Base-by-base conservation (phyloP, 257 asterid genomes). In the Striga asiatica region DNA sequence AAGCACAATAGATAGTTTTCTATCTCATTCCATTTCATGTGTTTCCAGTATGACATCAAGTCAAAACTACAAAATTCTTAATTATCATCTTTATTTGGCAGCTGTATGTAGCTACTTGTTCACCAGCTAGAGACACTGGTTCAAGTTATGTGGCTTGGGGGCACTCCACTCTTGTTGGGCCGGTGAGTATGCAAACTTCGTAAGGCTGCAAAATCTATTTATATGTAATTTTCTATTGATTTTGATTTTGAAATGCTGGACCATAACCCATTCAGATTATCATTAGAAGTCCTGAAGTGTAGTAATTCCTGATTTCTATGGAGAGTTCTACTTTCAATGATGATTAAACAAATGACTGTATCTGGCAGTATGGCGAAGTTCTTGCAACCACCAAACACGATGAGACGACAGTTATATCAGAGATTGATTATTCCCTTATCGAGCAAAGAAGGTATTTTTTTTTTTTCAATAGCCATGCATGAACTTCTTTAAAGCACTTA, bases 71-170 rank as follows among this genome's bases (percentile, higher is more conserved):
- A n/a, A n/a, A n/a, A n/a, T n/a, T n/a, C n/a, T n/a, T n/a, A n/a
- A n/a, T 41, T 41, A 6, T 20, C 14, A 19, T 58, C 32, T 43
- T 66, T 50, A 57, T 68, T 17, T 58, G 13, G 48, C 85, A 85
- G 95, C 69, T 88, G 63, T 85, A 80, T 50, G 95, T 82, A 41
- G 97, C 93, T 56, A 81, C 97, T 18, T 88, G 97, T 73, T 82
- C 94, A 51, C 97, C 94, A 23, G 93, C 97, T 27, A 73, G 95
- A 76, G 97, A 82, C 66, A 6, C 54, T 67, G 66, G 69, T 50
- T 73, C 95, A 19, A 74, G 76, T 65, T 85, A 89, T 73, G 93
- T 89, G 56, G 94, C 94, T 50, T 85, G 93, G 95, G 95, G 95
- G 27, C 97, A 88, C 72, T 88, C 94, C 45, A 84, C 97, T 58